A percentile compares a stretch with the other conserved stretches of the same genome.
Evolutionary conservation across 768 basidiomycete species (phyloP).

Genomic region (Russula lepida): DNA sequence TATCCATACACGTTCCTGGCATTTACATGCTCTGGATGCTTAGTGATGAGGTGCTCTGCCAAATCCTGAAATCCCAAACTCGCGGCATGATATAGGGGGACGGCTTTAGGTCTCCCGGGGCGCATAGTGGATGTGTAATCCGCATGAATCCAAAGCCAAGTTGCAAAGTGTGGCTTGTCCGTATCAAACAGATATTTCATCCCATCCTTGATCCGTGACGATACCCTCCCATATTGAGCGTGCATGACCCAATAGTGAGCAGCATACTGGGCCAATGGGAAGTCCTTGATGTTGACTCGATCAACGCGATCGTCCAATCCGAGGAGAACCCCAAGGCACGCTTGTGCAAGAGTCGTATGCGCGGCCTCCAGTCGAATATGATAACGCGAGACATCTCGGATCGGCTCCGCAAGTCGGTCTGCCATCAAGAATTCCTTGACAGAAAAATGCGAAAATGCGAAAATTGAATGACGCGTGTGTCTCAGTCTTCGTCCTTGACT

Average conservation of each 20-base stretch:
- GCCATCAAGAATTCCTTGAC: neutral
- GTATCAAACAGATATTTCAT: neutral
- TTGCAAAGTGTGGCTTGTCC: neutral
- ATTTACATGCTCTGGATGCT: neutral
- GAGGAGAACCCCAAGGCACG: neutral
- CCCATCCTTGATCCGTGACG: neutral
- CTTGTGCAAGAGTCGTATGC: neutral
- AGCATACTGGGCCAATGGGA: neutral
- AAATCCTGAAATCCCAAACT: neutral
- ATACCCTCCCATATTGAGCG: neutral
- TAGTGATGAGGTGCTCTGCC: neutral
- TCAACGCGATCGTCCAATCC: neutral
- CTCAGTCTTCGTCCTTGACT: neutral
- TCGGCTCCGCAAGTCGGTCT: neutral
- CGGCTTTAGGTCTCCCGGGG: neutral
- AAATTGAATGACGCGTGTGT: neutral
- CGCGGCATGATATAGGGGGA: neutral
- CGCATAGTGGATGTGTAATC: neutral
- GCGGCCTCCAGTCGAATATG: neutral
- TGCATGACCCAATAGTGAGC: neutral
- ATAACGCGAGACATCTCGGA: neutral
- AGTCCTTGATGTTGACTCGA: neutral
- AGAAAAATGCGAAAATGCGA: neutral
- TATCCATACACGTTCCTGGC: rapidly evolving
- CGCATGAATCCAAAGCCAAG: neutral